Evolutionary conservation across 2,329 filamentous ascomycete genomes (phyloP), one percentile per base, ranked within the genome.

Genomic region (Claviceps sp.): DNA sequence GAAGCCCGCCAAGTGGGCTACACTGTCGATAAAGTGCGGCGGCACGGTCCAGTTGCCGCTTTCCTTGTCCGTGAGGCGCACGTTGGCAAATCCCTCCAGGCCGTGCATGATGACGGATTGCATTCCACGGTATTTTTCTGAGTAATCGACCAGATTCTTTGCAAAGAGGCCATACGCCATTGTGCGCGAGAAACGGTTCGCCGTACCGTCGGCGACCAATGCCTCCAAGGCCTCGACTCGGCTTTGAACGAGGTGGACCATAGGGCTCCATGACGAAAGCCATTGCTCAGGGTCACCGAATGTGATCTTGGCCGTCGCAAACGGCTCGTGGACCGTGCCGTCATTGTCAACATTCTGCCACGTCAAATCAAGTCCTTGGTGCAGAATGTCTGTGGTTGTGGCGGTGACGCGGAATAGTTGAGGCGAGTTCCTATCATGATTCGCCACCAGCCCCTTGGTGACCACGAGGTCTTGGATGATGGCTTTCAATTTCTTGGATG

Each of bases 381-480:
- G 63, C 52, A 71, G 67, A 40, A 77, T 68, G 56, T 81, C 73
- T 26, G 70, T 69, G 4, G 59, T 61, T 1, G 55, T 45, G 11
- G 58, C 56, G 2, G 58, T 58, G 30, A 69, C 61, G 17, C 61
- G 64, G 53, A 66, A 64, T 10, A 63, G 55, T 51, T 66, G 68
- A 4, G 62, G 62, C 5, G 42, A 55, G 8, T 55, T 56, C 7
- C 58, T 61, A 49, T 65, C 58, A 4, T 58, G 58, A 1, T 69
- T 55, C 0, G 52, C 56, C 5, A 58, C 53, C 3, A 58, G 53
- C 1, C 52, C 56, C 73, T 87, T 86, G 49, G 75, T 75, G 1
- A 86, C 82, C 62, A 84, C 79, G 72, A 89, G 81, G 48, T 81
- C 71, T 56, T 73, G 73, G 19, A 88, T 78, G 57, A 87, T 85